Conservation (phyloP, 768 basidiomycete species). For the Tulasnella sp. region DNA sequence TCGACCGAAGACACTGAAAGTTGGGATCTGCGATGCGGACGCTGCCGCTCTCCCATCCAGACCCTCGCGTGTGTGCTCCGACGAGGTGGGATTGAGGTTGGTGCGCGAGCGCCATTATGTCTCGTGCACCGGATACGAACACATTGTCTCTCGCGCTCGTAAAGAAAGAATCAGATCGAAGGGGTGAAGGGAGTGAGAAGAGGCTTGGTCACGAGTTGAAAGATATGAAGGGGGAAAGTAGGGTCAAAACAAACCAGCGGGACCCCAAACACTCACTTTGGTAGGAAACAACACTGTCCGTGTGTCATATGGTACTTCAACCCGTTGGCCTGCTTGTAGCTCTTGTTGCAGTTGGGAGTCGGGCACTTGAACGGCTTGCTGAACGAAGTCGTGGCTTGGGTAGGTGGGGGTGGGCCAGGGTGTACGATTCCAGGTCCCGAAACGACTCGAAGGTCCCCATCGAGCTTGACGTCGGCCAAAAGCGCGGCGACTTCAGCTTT, state of each 20-base stretch:
- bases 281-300: slow-evolving; percentile 91
- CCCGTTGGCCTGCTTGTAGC: slow-evolving; percentile 94
- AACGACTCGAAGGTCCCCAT: background rate
- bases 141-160: background rate
- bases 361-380: slow-evolving; percentile 63
- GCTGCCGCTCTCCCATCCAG: slow-evolving; percentile 9
- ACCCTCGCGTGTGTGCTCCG: slow-evolving; percentile 17
- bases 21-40: slow-evolving; percentile 10
- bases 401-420: slow-evolving; percentile 43
- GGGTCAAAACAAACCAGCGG: background rate
- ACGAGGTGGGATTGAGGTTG: background rate
- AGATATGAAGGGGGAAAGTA: background rate
- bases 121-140: slow-evolving; percentile 7
- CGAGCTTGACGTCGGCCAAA: slow-evolving; percentile 18
- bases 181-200: background rate
- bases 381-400: slow-evolving; percentile 16
- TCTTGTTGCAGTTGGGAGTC: slow-evolving; percentile 93
- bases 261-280: slow-evolving; percentile 46
- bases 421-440: slow-evolving; percentile 33
- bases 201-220: too few species aligned
- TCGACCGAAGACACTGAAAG: background rate
- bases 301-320: slow-evolving; percentile 94
- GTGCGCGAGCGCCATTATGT: background rate
- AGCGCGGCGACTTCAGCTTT: slow-evolving; percentile 31
- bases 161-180: slow-evolving; percentile 8